Base-by-base conservation (phyloP, 345 rosid species). In the Laguncularia racemosa region DNA sequence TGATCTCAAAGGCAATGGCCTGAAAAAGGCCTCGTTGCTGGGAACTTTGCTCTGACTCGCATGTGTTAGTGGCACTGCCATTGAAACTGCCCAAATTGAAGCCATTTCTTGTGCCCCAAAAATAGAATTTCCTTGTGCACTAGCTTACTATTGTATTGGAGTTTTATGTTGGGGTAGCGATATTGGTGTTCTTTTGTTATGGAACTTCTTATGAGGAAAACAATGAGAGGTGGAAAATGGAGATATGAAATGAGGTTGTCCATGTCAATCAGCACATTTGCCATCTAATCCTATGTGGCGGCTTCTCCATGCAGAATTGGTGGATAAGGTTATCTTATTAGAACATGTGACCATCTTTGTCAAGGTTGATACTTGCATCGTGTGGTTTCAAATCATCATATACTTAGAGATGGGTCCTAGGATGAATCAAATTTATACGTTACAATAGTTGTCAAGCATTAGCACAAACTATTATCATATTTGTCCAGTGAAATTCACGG, bases 11-110 rank as follows among this genome's bases (percentile, higher is more conserved):
- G 90, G 75, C 53, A 85, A 67, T 47, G 88, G 84, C 76, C 73
- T 85, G 64, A 81, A 63, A 73, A 81, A 80, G 49, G 71, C 33
- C 50, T 72, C 82, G 0, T 74, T 56, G 48, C 52, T 53, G 14
- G 80, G 71, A 11, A 68, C 61, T 51, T 76, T 64, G 67, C 73
- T 76, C 19, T 76, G 91, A 75, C 49, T 71, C 16, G 74, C 74
- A 21, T 28, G 45, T 28, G 71, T 16, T 64, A 84, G 46, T 54
- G 95, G 86, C 65, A 69, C 61, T 26, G 84, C 79, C 95, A 88
- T 68, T 59, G 96, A 82, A 63, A 82, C 73, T 16, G 82, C 84
- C 28, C 91, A 81, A 48, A 89, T 79, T 33, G 91, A 85, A 63
- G 91, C 91, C 91, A 87, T 84, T 65, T 66, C 45, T 58, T 33